A percentile compares a stretch with the other conserved stretches of the same genome.
phyloP scores from a whole-genome alignment of 2,329 filamentous ascomycete genomes.

The Xylariaceae sp. region DNA sequence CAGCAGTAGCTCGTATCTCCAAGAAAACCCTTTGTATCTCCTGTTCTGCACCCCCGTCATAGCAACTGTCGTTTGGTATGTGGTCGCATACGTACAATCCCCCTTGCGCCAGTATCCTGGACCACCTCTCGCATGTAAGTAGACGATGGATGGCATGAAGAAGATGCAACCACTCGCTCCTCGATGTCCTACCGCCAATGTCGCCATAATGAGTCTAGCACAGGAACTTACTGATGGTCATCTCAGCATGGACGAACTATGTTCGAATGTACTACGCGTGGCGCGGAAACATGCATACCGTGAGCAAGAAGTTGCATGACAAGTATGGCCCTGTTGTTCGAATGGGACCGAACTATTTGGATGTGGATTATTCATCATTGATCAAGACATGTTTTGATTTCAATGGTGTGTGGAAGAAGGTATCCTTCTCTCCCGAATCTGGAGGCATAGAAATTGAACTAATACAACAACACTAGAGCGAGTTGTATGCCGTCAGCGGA shows the following conservation, averaged over 20 bases:
- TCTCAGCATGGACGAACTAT: conserved; percentile 26
- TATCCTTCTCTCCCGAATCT: conserved; percentile 1
- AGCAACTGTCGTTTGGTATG: no score
- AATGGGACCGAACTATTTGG: conserved; percentile 34
- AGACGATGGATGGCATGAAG: no score
- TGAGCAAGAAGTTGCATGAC: conserved; percentile 34
- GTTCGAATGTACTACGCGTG: neutral
- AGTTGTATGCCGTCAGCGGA: conserved; percentile 29
- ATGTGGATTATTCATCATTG: conserved; percentile 28
- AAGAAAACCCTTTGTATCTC: no score
- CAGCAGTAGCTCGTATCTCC: no score
- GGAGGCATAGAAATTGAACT: no score
- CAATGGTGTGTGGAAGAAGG: conserved; percentile 31
- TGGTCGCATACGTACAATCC: no score
- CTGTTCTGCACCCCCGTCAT: no score
- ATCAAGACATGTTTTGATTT: conserved; percentile 35
- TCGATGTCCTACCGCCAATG: no score
- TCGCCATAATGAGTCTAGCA: no score
- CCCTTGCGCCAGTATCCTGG: no score
- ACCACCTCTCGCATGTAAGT: no score
- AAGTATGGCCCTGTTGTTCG: conserved; percentile 38
- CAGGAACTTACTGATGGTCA: conserved; percentile 34
- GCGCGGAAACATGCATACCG: conserved; percentile 19
- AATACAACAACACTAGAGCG: conserved; percentile 17
- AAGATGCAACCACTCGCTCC: no score